Conservation (phyloP, 805 yeast genomes). For the Metschnikowia proteae region DNA sequence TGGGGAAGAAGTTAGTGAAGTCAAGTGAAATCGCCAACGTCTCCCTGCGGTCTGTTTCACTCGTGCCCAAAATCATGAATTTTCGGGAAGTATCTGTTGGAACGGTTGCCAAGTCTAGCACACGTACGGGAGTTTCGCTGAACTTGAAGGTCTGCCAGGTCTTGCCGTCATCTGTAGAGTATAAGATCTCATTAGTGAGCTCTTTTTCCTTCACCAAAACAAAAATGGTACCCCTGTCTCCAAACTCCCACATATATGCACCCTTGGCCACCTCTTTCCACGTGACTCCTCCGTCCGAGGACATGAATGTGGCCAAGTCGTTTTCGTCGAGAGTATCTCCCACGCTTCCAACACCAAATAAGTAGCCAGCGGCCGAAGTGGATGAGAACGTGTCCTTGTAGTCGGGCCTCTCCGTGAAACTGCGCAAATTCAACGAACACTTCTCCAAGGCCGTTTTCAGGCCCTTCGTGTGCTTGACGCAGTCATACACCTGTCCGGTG, state of each 20-base stretch:
- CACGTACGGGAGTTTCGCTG: constrained; percentile 48
- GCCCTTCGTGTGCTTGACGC: constrained; percentile 34
- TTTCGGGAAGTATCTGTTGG: constrained; percentile 87
- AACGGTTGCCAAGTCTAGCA: constrained; percentile 79
- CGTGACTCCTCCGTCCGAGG: constrained; percentile 86
- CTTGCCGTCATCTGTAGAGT: constrained; percentile 76
- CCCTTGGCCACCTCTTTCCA: constrained; percentile 82
- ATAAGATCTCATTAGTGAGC: constrained; percentile 54
- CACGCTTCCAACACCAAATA: constrained; percentile 92
- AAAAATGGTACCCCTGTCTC: constrained; percentile 88
- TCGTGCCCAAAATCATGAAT: constrained; percentile 54
- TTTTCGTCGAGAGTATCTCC: constrained; percentile 55
- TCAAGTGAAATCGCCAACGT: constrained; percentile 44
- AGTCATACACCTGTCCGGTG: constrained; percentile 51
- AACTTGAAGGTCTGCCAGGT: constrained; percentile 71
- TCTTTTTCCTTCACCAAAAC: constrained; percentile 62
- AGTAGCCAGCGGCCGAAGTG: constrained; percentile 81
- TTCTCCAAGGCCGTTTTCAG: constrained; percentile 40
- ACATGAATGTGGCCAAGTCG: constrained; percentile 66
- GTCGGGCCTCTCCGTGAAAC: constrained; percentile 84
- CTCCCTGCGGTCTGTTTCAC: constrained; percentile 31
- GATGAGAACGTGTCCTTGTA: constrained; percentile 83
- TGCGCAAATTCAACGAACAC: constrained; percentile 84
- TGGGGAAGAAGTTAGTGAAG: constrained; percentile 30
- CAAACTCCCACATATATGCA: constrained; percentile 87